These are phyloP conservation scores for Alloascoidea hylecoeti DNA, from an alignment of 805 yeast genomes.

Conservation along the genomic window DNA sequence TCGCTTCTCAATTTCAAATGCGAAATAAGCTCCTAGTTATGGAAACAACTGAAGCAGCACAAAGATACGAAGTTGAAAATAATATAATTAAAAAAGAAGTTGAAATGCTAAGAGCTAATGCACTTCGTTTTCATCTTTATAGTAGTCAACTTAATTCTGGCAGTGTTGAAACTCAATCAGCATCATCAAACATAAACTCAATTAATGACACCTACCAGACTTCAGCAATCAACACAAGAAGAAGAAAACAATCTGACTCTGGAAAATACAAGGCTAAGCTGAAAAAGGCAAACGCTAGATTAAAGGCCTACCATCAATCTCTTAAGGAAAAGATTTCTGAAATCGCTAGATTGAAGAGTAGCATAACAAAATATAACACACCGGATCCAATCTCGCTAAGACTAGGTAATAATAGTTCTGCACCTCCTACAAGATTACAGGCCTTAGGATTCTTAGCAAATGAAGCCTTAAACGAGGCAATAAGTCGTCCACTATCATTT, in stretches of 20 bases:
- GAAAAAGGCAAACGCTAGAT: neutral
- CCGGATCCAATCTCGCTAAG: too few species aligned
- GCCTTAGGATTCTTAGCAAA: too few species aligned
- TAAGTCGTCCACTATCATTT: too few species aligned
- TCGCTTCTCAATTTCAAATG: constrained; percentile 10
- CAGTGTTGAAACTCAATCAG: neutral
- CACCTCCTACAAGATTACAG: too few species aligned
- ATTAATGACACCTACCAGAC: neutral
- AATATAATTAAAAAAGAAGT: constrained; percentile 29
- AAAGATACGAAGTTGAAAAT: constrained; percentile 32
- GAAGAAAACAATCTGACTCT: neutral
- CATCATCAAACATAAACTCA: neutral
- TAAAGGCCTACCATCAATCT: constrained; percentile 8
- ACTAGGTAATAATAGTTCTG: too few species aligned
- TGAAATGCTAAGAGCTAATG: constrained; percentile 23
- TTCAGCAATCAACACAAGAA: neutral
- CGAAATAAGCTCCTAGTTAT: constrained; percentile 26
- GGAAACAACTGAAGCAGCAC: constrained; percentile 27
- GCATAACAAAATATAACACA: too few species aligned
- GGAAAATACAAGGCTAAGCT: neutral
- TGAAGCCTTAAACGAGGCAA: too few species aligned
- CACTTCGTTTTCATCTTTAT: too few species aligned
- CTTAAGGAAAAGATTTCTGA: constrained; percentile 5
- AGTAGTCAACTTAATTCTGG: too few species aligned
- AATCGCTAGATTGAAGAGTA: constrained; percentile 2